phyloP scores from a whole-genome alignment of 306 rosid genomes.

The Vigna unguiculata region DNA sequence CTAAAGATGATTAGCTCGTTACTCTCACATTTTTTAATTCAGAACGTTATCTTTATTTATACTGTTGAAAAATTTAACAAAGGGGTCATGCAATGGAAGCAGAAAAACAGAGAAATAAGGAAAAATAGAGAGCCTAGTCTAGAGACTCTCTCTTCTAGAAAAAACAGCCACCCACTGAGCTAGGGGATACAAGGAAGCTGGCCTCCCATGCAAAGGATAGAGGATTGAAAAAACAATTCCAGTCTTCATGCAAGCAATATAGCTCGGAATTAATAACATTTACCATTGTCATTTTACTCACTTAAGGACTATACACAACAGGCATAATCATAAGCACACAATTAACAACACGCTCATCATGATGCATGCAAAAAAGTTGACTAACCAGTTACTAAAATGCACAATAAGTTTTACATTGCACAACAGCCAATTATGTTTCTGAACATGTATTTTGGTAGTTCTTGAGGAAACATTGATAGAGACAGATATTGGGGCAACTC shows the following conservation, averaged over 20 bases:
- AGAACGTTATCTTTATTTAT: conserved; percentile 12
- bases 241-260: neutral
- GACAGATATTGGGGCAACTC: neutral
- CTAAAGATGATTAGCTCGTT: neutral
- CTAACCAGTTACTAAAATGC: neutral
- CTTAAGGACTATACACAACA: neutral
- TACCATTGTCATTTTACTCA: neutral
- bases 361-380: neutral
- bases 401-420: neutral
- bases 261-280: conserved; percentile 6
- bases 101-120: neutral
- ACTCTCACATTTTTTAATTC: neutral
- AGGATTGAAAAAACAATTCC: neutral
- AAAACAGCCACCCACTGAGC: neutral
- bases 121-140: neutral
- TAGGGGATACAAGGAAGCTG: neutral
- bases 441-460: neutral
- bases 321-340: neutral
- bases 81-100: neutral
- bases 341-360: neutral
- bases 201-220: conserved; percentile 13
- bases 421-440: neutral
- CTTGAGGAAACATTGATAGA: neutral
- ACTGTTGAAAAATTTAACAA: neutral
- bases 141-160: neutral